These are phyloP conservation scores for Lathyrus tuberosus DNA, from an alignment of 306 rosid species.

Conservation along the genomic window DNA sequence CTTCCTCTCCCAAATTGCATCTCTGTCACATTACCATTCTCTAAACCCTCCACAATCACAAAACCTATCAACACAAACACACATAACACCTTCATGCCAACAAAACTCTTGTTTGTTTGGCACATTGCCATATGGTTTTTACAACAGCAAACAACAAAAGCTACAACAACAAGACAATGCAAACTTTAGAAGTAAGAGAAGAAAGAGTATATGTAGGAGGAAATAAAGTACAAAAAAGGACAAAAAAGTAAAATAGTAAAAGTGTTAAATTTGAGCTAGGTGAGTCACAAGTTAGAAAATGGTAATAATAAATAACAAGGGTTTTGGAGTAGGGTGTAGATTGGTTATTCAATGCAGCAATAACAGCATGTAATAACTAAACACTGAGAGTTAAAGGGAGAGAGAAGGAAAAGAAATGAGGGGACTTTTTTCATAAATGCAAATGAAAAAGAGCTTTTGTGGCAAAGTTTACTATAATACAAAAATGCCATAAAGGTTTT, in stretches of 20 bases:
- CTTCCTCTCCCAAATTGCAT: conserved; percentile 39
- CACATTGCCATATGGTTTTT: conserved; percentile 36
- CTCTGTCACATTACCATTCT: conserved; percentile 45
- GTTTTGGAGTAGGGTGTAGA: conserved; percentile 5
- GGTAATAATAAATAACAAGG: conserved; percentile 16
- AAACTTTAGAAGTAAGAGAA: neutral
- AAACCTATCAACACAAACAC: conserved; percentile 42
- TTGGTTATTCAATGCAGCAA: conserved; percentile 37
- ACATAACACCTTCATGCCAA: conserved; percentile 38
- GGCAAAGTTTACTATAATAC: neutral
- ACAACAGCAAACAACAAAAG: neutral
- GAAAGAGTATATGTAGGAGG: conserved; percentile 16
- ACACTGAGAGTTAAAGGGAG: neutral
- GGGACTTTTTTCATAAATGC: conserved; percentile 15
- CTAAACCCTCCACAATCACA: conserved; percentile 42
- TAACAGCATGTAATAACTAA: conserved; percentile 6
- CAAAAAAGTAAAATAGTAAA: neutral
- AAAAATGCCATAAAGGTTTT: neutral
- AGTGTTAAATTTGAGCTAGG: neutral
- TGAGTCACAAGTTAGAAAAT: conserved; percentile 6
- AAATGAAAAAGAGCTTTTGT: neutral
- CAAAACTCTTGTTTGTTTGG: conserved; percentile 32
- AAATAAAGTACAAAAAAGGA: conserved; percentile 14
- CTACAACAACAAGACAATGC: no score
- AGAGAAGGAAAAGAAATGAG: neutral